Evolutionary conservation across 176 grass and related monocot genomes (phyloP), one percentile per base, ranked within the genome.

Genomic region (Metroxylon sagu): DNA sequence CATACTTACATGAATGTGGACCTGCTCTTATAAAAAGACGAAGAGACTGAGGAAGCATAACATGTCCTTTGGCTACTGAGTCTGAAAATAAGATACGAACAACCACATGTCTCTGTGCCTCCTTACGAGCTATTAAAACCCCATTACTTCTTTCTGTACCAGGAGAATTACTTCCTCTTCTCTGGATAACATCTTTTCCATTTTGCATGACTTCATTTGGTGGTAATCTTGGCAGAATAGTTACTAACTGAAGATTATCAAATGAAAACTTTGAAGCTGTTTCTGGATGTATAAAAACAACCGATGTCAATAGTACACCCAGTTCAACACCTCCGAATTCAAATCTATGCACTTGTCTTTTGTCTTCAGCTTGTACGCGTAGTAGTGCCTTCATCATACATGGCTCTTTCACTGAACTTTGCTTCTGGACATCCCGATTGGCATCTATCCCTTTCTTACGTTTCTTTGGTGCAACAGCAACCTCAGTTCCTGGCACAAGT

Each of bases 401-500:
- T 67, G 73, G 74, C 65, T 91, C 86, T 6, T 85, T 74, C n/a
- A 58, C 54, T 60, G 84, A 54, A 85, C 50, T 80, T 71, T 83
- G 69, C 27, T 88, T 90, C 71, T 76, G 71, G 25, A 74, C 70
- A 71, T 78, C 71, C 67, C 78, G 77, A 66, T 62, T 49, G 29
- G 60, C 60, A 69, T 62, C 7, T 62, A 18, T 14, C 55, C 18
- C 70, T 48, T 64, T 73, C 59, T 84, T 88, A 25, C 87, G 80
- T 19, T 65, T 85, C 71, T 97, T 97, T 70, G 92, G 87, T 77
- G 72, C 78, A 79, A 91, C 84, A 51, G 62, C 59, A 85, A 97
- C 78, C 85, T 97, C 87, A 67, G 92, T 88, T 64, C 92, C 92
- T 57, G 92, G 87, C 61, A 88, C 70, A 75, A 91, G 80, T 88